Evolutionary conservation across 768 basidiomycete species (phyloP), one percentile per base, ranked within the genome.

Genomic region (Imleria badia): DNA sequence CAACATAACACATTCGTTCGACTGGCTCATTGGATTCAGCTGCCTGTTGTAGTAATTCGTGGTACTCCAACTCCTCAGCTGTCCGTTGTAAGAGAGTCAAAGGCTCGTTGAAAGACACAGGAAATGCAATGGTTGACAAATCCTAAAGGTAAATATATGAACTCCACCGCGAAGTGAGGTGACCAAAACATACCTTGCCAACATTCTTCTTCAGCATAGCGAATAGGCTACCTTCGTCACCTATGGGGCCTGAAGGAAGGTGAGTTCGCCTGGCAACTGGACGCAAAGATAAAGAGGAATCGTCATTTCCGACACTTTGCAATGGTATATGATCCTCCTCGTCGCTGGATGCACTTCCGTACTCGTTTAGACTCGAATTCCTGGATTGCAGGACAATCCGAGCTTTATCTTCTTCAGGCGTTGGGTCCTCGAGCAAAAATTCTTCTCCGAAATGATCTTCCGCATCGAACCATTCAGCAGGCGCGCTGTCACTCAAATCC

Each of bases 61-160:
- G 78, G 61, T 94, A 94, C 73, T 94, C 92, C 13, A 92, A 65
- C 67, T 93, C 91, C 70, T 94, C 92, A 0, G 91, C 91, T 31
- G 81, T 77, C 58, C 89, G 78, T 69, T 95, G 93, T 11, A 94
- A 76, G 39, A 95, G 76, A 0, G 88, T 89, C 34, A 95, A 70
- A 30, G 92, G 92, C 62, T 95, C 92, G 60, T 95, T 95, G 74
- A 94, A 95, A 3, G 86, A 82, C 3, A 94, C 89, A n/a, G 92
- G 92, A 55, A 94, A 83, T 2, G 87, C 78, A 29, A 94, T 86
- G 33, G 87, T 86, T 14, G 90, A 86, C 10, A 93, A 74, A 68
- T 94, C 91, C 91, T 93, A 52, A 10, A 40, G 39, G 35, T 11
- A 45, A 33, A 46, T 12, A 57, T 54, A 31, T 44, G 6, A 33